Evolutionary conservation across 768 basidiomycete species (phyloP).

Genomic region (Agaricus blazei): DNA sequence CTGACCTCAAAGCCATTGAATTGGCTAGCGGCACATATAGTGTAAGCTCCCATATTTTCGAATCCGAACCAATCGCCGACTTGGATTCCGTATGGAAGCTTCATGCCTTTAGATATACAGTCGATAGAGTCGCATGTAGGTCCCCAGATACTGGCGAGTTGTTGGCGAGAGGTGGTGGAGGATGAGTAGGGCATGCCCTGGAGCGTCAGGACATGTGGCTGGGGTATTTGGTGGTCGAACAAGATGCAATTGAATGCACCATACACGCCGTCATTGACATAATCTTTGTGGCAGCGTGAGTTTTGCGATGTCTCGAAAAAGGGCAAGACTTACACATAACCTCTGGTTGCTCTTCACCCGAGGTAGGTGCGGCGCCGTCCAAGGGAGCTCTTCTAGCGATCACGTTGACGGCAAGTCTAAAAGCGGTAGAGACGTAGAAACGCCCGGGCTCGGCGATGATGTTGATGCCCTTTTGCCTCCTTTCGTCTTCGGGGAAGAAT

Average conservation of each 20-base stretch:
- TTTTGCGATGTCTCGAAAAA: slow-evolving; percentile 4
- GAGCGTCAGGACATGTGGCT: slow-evolving; percentile 76
- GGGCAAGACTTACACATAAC: slow-evolving; percentile 79
- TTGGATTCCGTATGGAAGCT: slow-evolving; percentile 61
- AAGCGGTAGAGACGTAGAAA: slow-evolving; percentile 90
- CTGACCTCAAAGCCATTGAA: slow-evolving; percentile 90
- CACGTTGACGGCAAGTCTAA: slow-evolving; percentile 88
- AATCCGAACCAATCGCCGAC: slow-evolving; percentile 99
- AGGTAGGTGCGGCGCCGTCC: slow-evolving; percentile 8
- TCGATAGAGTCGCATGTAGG: slow-evolving; percentile 99
- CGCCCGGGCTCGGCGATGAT: slow-evolving; percentile 96
- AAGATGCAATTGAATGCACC: slow-evolving; percentile 96
- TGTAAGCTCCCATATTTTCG: slow-evolving; percentile 98
- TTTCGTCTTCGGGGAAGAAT: slow-evolving; percentile 71
- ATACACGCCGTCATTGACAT: slow-evolving; percentile 99
- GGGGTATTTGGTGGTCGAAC: slow-evolving; percentile 83
- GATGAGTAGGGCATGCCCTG: slow-evolving; percentile 59
- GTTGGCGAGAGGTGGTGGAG: slow-evolving; percentile 26
- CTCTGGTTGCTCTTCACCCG: slow-evolving; percentile 31
- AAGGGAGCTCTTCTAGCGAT: slow-evolving; percentile 80
- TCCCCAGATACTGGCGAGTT: slow-evolving; percentile 84
- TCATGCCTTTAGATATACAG: slow-evolving; percentile 66
- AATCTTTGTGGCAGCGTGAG: slow-evolving; percentile 51
- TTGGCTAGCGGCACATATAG: slow-evolving; percentile 93
- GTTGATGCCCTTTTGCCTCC: slow-evolving; percentile 54